Evolutionary conservation across 2,329 filamentous ascomycete genomes (phyloP).

Genomic region (Huntiella moniliformis): DNA sequence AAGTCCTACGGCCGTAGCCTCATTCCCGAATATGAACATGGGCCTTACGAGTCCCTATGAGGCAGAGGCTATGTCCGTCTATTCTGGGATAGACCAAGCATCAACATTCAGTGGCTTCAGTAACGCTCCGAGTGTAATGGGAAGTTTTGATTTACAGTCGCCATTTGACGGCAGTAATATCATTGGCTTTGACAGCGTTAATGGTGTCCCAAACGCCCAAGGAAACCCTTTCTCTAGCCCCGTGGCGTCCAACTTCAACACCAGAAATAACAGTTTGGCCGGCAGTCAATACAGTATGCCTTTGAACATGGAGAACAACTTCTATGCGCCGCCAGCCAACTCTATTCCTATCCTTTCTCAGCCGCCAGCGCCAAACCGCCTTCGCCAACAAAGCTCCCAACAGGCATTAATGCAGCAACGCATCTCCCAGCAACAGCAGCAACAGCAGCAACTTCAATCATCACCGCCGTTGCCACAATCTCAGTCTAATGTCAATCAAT

Average conservation of each 20-base stretch:
- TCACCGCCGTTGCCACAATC: slow-evolving; percentile 6
- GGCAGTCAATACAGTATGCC: no score
- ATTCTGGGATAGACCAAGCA: neutral
- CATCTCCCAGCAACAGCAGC: slow-evolving; percentile 1
- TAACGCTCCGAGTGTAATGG: neutral
- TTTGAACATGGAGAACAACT: no score
- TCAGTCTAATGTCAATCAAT: neutral
- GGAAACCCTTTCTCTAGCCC: no score
- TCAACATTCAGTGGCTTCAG: neutral
- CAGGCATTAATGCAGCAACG: slow-evolving; percentile 6
- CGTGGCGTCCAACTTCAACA: no score
- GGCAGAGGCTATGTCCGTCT: slow-evolving; percentile 4
- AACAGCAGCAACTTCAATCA: slow-evolving; percentile 5
- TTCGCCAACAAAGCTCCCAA: slow-evolving; percentile 13
- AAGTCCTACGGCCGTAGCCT: neutral
- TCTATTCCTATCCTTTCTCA: neutral
- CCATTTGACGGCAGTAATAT: no score
- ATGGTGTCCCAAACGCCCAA: no score
- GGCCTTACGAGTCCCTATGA: slow-evolving; percentile 2
- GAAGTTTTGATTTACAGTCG: no score
- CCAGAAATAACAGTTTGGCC: no score
- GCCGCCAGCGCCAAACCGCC: neutral
- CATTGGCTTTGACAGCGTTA: no score
- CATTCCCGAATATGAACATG: slow-evolving; percentile 4
- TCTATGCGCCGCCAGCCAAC: neutral